Percentiles rank a stretch among this genome's conserved stretches.
Evolutionary conservation across 352 stramenopile species (phyloP).

Genomic region (Globisporangium paroecandrum): DNA sequence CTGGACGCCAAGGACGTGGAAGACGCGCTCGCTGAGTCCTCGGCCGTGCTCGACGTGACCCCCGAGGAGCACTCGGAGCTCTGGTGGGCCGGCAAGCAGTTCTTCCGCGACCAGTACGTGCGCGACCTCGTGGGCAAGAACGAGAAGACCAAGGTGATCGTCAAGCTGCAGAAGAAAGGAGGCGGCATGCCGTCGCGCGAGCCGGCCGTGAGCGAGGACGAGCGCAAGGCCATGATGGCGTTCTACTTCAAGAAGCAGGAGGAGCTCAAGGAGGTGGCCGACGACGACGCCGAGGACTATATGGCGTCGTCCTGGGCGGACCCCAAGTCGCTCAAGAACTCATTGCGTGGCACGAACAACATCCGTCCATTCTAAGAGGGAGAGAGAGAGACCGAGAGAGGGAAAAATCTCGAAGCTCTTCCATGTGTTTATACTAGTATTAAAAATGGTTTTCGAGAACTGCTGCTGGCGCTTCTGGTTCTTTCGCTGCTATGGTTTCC

Average conservation of each 20-base stretch:
- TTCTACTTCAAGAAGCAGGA: conserved; percentile 94
- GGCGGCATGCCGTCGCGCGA: conserved; percentile 82
- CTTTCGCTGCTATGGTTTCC: not conserved
- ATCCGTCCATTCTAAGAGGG: conserved; percentile 71
- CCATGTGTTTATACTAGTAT: not conserved
- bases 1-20: conserved; percentile 71
- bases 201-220: conserved; percentile 89
- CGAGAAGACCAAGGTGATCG: conserved; percentile 92
- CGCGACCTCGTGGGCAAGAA: conserved; percentile 93
- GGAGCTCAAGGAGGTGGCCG: conserved; percentile 75
- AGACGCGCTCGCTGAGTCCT: conserved; percentile 57
- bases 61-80: conserved; percentile 86
- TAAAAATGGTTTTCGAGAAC: not conserved
- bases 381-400: not conserved
- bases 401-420: not conserved
- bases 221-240: conserved; percentile 96
- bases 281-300: conserved; percentile 95
- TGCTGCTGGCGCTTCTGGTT: not conserved
- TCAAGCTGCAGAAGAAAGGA: conserved; percentile 90
- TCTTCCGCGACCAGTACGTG: conserved; percentile 87
- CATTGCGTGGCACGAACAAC: conserved; percentile 85
- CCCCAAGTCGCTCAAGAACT: conserved; percentile 91
- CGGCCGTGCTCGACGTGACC: conserved; percentile 75
- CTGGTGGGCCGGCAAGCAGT: conserved; percentile 96
- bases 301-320: conserved; percentile 93